These are phyloP conservation scores for Myxozyma neglecta DNA, from an alignment of 805 yeast species.

Conservation along the genomic window DNA sequence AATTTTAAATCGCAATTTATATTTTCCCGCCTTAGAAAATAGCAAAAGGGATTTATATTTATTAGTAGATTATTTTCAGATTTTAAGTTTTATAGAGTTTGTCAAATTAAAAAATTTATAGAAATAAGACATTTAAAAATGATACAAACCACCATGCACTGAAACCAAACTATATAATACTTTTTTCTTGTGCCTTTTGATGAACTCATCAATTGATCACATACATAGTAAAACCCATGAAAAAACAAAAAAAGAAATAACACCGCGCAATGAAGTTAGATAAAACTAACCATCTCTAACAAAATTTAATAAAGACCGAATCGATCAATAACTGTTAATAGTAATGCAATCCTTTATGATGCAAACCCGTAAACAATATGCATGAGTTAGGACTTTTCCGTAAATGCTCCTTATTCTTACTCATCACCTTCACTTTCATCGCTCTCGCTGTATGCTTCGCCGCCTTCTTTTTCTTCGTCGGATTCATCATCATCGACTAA, in stretches of 20 bases:
- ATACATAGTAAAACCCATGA: not conserved
- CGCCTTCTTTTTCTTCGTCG: conserved; percentile 6
- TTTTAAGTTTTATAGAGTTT: too few species aligned
- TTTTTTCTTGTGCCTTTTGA: not conserved
- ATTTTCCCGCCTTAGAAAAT: too few species aligned
- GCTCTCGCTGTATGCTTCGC: not conserved
- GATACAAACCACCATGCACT: not conserved
- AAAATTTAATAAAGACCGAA: too few species aligned
- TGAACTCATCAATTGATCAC: too few species aligned
- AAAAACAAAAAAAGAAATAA: too few species aligned
- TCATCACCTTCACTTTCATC: not conserved
- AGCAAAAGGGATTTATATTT: too few species aligned
- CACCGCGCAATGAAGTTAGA: too few species aligned
- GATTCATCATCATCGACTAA: conserved; percentile 14
- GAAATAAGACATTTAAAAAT: not conserved
- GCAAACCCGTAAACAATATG: not conserved
- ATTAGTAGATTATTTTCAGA: too few species aligned
- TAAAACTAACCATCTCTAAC: too few species aligned
- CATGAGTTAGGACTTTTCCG: not conserved
- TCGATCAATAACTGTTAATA: too few species aligned
- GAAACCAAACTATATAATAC: not conserved
- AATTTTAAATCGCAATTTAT: too few species aligned
- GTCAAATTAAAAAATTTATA: not conserved
- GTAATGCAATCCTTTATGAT: too few species aligned
- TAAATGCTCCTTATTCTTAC: not conserved